Conservation (phyloP, 2,329 filamentous ascomycete genomes). For the Thielaviopsis musarum region DNA sequence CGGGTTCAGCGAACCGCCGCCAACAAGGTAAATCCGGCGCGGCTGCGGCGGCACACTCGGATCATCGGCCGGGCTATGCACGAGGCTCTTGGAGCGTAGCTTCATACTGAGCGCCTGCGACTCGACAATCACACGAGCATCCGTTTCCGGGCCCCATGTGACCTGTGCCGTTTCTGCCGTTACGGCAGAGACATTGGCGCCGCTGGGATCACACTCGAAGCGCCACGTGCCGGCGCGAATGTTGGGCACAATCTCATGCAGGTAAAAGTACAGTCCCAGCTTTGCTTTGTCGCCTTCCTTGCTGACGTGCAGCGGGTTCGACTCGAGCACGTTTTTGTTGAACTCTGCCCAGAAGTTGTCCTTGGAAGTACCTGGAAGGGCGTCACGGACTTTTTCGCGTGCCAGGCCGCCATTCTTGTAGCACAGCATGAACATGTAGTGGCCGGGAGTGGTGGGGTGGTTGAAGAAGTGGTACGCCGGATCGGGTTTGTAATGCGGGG, state of each 20-base stretch:
- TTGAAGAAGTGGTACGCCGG: constrained; percentile 96
- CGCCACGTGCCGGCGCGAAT: constrained; percentile 75
- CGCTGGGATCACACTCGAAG: constrained; percentile 45
- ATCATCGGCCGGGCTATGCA: constrained; percentile 32
- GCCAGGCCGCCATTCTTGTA: constrained; percentile 97
- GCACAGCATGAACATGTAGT: constrained; percentile 99
- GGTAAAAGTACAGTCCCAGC: constrained; percentile 84
- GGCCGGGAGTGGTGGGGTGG: constrained; percentile 73
- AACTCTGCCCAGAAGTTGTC: constrained; percentile 59
- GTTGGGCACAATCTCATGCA: constrained; percentile 91
- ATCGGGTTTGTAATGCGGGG: constrained; percentile 76
- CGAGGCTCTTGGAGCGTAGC: constrained; percentile 64
- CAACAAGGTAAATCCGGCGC: constrained; percentile 81
- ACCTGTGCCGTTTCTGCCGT: constrained; percentile 18
- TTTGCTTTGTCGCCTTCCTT: constrained; percentile 44
- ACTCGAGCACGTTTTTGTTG: constrained; percentile 53
- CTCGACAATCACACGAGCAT: constrained; percentile 78
- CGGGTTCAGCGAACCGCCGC: constrained; percentile 76
- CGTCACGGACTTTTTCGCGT: constrained; percentile 75
- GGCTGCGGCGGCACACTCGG: constrained; percentile 59
- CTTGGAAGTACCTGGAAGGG: constrained; percentile 39
- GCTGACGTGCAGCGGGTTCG: constrained; percentile 51
- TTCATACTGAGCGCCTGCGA: constrained; percentile 88
- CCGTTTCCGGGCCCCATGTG: constrained; percentile 39
- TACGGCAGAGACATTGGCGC: constrained; percentile 27